phyloP scores from a whole-genome alignment of 2,329 filamentous ascomycete species.

The Pyrenophora graminea region DNA sequence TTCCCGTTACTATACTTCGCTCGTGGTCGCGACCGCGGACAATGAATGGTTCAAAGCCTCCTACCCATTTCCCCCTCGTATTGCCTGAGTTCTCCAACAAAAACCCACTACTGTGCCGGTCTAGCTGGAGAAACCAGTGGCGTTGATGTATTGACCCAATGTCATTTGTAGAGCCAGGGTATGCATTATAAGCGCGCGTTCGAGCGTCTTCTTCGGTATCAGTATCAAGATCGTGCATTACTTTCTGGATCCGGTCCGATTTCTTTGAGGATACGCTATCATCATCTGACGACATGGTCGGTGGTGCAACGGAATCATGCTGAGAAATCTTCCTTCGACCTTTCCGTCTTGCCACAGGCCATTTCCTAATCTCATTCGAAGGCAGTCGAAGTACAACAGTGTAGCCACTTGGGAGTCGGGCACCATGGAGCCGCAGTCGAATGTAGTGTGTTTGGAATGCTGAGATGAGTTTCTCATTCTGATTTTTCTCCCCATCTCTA shows the following conservation, averaged over 20 bases:
- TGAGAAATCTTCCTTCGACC: no score
- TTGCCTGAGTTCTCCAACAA: slow-evolving; percentile 29
- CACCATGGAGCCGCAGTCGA: slow-evolving; percentile 49
- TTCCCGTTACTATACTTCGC: no score
- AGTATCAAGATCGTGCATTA: no score
- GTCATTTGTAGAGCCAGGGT: slow-evolving; percentile 66
- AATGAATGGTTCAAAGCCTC: no score
- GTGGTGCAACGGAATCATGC: no score
- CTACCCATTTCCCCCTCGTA: no score
- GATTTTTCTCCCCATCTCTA: slow-evolving; percentile 9
- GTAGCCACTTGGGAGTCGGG: slow-evolving; percentile 45
- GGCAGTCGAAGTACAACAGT: slow-evolving; percentile 48
- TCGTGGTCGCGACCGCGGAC: no score
- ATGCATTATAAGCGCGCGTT: slow-evolving; percentile 66
- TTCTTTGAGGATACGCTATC: no score
- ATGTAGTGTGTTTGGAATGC: slow-evolving; percentile 48
- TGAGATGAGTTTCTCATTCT: slow-evolving; percentile 45
- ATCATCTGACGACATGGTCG: no score
- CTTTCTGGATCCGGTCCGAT: no score
- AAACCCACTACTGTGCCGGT: slow-evolving; percentile 64
- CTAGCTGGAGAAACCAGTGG: slow-evolving; percentile 68
- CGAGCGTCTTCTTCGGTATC: background rate
- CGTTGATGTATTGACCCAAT: slow-evolving; percentile 71
- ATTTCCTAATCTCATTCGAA: no score
- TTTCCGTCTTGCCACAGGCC: no score